phyloP scores from a whole-genome alignment of 2,329 filamentous ascomycete species.

The Colletotrichum cereale region DNA sequence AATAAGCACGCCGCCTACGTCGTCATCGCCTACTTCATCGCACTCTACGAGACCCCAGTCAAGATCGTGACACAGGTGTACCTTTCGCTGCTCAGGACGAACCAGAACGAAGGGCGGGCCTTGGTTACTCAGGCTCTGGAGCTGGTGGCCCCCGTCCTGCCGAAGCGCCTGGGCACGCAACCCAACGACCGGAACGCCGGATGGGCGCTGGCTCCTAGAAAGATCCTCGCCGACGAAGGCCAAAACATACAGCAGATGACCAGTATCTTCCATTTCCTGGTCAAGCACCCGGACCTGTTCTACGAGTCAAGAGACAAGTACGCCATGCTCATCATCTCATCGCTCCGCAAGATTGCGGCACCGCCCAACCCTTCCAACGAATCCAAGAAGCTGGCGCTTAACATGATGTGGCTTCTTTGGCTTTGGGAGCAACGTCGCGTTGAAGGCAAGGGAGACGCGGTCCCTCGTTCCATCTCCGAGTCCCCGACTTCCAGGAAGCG shows the following conservation, averaged over 20 bases:
- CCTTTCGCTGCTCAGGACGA: conserved; percentile 88
- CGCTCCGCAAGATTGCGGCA: conserved; percentile 87
- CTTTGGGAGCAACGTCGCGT: conserved; percentile 91
- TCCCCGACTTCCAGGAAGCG: conserved; percentile 83
- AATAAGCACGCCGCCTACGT: conserved; percentile 99
- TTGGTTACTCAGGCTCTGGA: conserved; percentile 95
- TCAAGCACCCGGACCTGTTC: conserved; percentile 91
- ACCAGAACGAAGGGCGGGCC: conserved; percentile 93
- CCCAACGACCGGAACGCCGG: conserved; percentile 80
- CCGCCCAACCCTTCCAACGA: conserved; percentile 89
- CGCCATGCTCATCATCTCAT: conserved; percentile 87
- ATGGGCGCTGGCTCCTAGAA: conserved; percentile 91
- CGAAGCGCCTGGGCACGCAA: conserved; percentile 80
- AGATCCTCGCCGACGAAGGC: conserved; percentile 92
- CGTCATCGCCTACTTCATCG: conserved; percentile 97
- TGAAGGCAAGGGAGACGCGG: conserved; percentile 64
- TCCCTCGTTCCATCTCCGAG: conserved; percentile 64
- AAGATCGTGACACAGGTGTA: conserved; percentile 98
- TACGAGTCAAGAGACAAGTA: conserved; percentile 96
- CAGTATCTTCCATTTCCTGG: conserved; percentile 96
- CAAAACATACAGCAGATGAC: conserved; percentile 96
- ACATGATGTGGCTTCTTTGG: conserved; percentile 91
- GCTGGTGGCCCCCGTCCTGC: conserved; percentile 91
- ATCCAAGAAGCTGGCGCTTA: conserved; percentile 89
- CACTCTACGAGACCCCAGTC: conserved; percentile 92